Evolutionary conservation across 768 basidiomycete genomes (phyloP).

Genomic region (Leccinellum albellum): DNA sequence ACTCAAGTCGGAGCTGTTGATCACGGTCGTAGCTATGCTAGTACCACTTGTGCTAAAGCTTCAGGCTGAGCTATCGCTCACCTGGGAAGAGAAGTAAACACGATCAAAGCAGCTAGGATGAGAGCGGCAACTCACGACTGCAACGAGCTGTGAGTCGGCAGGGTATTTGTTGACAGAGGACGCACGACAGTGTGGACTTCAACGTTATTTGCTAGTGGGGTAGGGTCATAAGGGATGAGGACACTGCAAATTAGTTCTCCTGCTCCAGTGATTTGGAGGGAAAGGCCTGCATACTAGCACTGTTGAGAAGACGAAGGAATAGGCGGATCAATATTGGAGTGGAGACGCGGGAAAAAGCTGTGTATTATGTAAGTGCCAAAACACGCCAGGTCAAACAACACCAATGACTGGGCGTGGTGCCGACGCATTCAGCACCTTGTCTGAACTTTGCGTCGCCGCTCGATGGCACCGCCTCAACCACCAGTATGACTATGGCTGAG

Average conservation of each 20-base stretch:
- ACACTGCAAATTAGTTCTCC: constrained; percentile 66
- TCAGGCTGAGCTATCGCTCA: constrained; percentile 55
- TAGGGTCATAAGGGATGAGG: constrained; percentile 63
- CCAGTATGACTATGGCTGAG: too few relatives aligned
- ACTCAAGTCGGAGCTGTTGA: constrained; percentile 44
- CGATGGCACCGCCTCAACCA: too few relatives aligned
- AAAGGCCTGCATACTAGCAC: constrained; percentile 58
- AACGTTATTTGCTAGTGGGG: constrained; percentile 54
- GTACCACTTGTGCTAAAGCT: constrained; percentile 76
- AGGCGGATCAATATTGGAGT: too few relatives aligned
- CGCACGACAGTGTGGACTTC: constrained; percentile 60
- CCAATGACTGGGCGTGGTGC: too few relatives aligned
- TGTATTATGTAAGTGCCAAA: too few relatives aligned
- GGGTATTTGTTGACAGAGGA: constrained; percentile 52
- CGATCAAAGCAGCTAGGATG: not conserved
- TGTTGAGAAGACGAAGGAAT: constrained; percentile 41
- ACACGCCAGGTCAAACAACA: too few relatives aligned
- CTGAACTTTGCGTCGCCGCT: too few relatives aligned
- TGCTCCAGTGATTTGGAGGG: constrained; percentile 54
- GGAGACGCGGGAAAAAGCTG: too few relatives aligned
- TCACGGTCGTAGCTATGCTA: constrained; percentile 59
- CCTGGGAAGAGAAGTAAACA: constrained; percentile 32
- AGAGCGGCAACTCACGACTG: constrained; percentile 53
- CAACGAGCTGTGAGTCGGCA: constrained; percentile 66
- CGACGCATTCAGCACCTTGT: too few relatives aligned